Conservation (phyloP, 805 yeast species). For the Sungouiella blattae region DNA sequence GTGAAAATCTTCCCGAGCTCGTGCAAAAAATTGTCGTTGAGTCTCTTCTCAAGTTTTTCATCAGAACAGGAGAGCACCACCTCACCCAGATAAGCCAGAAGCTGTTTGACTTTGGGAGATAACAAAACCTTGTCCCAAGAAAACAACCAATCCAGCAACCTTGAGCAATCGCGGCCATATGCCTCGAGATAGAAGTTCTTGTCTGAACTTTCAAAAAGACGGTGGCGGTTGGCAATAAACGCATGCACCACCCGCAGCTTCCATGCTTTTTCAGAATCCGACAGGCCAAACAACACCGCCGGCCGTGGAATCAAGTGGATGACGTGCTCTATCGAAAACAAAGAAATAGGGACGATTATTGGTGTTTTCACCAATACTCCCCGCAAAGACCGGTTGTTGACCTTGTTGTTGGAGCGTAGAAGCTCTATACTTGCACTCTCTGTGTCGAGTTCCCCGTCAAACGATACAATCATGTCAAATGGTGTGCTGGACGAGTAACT, state of each 20-base stretch:
- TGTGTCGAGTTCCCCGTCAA: constrained; percentile 31
- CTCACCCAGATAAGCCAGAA: constrained; percentile 20
- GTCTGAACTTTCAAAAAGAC: constrained; percentile 15
- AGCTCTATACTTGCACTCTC: constrained; percentile 35
- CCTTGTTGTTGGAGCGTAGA: constrained; percentile 19
- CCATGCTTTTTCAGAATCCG: constrained; percentile 29
- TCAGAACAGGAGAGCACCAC: constrained; percentile 18
- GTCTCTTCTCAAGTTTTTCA: constrained; percentile 19
- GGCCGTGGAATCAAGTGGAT: constrained; percentile 21
- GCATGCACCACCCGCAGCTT: constrained; percentile 26
- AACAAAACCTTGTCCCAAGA: constrained; percentile 17
- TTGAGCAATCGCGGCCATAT: constrained; percentile 27
- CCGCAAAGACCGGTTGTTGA: constrained; percentile 1
- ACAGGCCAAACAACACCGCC: constrained; percentile 11
- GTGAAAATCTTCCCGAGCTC: constrained; percentile 7
- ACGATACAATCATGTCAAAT: constrained; percentile 33
- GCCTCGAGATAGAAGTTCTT: constrained; percentile 19
- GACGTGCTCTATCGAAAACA: constrained; percentile 33
- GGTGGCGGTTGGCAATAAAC: constrained; percentile 27
- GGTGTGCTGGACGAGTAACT: constrained; percentile 6
- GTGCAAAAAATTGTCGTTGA: constrained; percentile 7
- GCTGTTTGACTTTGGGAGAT: constrained; percentile 12
- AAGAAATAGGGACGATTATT: constrained; percentile 32
- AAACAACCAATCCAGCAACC: constrained; percentile 25
- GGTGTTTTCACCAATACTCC: constrained; percentile 23